phyloP scores from a whole-genome alignment of 768 basidiomycete genomes.

The Suillus discolor region DNA sequence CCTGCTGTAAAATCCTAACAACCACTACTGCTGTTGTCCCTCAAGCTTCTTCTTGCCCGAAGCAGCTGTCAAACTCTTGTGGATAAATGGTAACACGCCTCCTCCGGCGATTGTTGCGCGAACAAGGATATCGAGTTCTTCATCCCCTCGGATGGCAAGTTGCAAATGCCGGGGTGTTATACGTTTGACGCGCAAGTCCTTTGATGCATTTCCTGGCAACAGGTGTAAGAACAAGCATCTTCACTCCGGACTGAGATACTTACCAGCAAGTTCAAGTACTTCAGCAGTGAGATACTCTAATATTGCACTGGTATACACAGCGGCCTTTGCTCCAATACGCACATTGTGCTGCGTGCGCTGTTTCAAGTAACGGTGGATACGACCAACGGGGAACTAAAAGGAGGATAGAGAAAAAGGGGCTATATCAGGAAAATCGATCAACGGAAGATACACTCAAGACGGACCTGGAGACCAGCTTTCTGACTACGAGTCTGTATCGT shows the following conservation, averaged over 20 bases:
- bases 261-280: slow-evolving; percentile 93
- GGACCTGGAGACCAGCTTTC: slow-evolving; percentile 86
- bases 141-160: slow-evolving; percentile 95
- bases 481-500: slow-evolving; percentile 72
- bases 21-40: slow-evolving; percentile 22
- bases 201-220: slow-evolving; percentile 85
- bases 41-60: slow-evolving; percentile 52
- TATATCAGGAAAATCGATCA: slow-evolving; percentile 9
- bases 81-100: slow-evolving; percentile 86
- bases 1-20: slow-evolving; percentile 8
- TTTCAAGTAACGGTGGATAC: slow-evolving; percentile 96
- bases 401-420: background rate
- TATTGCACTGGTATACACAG: slow-evolving; percentile 95
- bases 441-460: slow-evolving; percentile 15
- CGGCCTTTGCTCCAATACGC: slow-evolving; percentile 96
- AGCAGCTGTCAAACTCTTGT: slow-evolving; percentile 71
- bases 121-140: slow-evolving; percentile 95
- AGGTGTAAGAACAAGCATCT: background rate
- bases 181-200: slow-evolving; percentile 96
- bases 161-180: slow-evolving; percentile 96
- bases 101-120: slow-evolving; percentile 92
- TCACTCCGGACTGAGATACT: slow-evolving; percentile 22
- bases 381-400: slow-evolving; percentile 88
- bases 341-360: slow-evolving; percentile 92
- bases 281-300: slow-evolving; percentile 96